Base-by-base conservation (phyloP, 257 asterid species). In the Lantana camara region DNA sequence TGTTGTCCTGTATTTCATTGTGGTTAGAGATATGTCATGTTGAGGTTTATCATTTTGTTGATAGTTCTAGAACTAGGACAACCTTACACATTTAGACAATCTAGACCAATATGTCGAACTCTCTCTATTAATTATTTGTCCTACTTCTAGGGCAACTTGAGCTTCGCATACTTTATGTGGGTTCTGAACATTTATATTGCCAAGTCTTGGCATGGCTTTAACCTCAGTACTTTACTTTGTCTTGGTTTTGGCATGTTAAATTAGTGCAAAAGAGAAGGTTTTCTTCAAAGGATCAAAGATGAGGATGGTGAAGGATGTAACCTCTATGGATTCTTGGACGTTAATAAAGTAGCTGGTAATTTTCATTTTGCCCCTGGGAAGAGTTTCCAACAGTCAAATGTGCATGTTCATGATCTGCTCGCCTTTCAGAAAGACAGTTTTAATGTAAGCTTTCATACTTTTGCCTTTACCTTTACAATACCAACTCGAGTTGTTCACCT, bases 331-430 rank as follows among this genome's bases (percentile, higher is more conserved):
- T 93, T 90, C 80, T 71, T 93, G 83, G 99, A 90, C 63, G 95
- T 93, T 67, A 93, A 93, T 76, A 90, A 85, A 72, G 97, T 93
- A 57, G 99, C 91, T 66, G 99, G 99, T 45, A 93, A 85, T 79
- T 90, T 93, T 64, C 99, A 93, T 80, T 93, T 93, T 81, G 99
- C 99, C 19, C 99, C 99, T 63, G 99, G 99, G 71, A 93, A 93
- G 88, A 90, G 99, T 78, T 93, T 93, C 73, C 95, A 85, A 76
- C 99, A 93, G 83, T 81, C 92, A 53, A 85, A 87, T 66, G 82
- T 79, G 60, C 97, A 87, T 73, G 94, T 92, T 64, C 97, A 92
- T 68, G 99, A 93, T 72, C 82, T 93, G 69, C 85, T 76, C 48
- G 80, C 92, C 46, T 93, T 93, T 80, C 99, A 93, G 64, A 93